Evolutionary conservation across 148 eudicot genomes (phyloP), one percentile per base, ranked within the genome.

Genomic region (Fallopia convolvulus): DNA sequence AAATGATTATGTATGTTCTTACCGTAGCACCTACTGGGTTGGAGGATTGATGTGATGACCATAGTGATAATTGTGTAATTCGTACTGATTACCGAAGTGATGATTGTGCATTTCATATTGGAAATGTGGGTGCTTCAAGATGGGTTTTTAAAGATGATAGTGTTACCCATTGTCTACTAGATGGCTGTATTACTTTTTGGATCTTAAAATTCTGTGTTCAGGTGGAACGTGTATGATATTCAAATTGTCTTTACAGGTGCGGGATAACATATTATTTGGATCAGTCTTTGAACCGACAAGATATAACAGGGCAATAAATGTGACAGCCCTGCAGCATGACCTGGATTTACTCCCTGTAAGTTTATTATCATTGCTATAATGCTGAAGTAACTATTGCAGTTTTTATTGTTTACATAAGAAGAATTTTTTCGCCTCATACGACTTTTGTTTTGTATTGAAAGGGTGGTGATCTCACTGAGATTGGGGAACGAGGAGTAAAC

Each of bases 391-490:
- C 9, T 32, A 66, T 66, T 76, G 65, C 23, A 56, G 23, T 4
- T 61, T 6, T 14, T 5, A 21, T 6, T 68, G 72, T 68, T 33
- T 68, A 68, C 44, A 14, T 15, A 39, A 17, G 40, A 63, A 12
- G 1, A 63, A 9, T 32, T 30, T 23, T 7, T 2, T 23, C 8
- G 8, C 1, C 17, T 63, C 0, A 61, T 36, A 6, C 44, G 39
- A 68, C 1, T 53, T 75, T 58, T 20, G 32, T 53, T 75, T 58
- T 20, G 32, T 63, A 56, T 15, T n/a, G 70, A 65, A 77, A 94
- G 98, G 98, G 98, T 74, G 97, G 98, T 83, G 98, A 94, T 89
- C 92, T 92, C 78, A 94, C 98, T 72, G 98, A 94, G 87, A 94
- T 94, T 83, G 98, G 98, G 44, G 98, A 94, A 88, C 88, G 98